A percentile compares a stretch with the other conserved stretches of the same genome.
phyloP scores from a whole-genome alignment of 768 basidiomycete species.

The Lentinula detonsa region DNA sequence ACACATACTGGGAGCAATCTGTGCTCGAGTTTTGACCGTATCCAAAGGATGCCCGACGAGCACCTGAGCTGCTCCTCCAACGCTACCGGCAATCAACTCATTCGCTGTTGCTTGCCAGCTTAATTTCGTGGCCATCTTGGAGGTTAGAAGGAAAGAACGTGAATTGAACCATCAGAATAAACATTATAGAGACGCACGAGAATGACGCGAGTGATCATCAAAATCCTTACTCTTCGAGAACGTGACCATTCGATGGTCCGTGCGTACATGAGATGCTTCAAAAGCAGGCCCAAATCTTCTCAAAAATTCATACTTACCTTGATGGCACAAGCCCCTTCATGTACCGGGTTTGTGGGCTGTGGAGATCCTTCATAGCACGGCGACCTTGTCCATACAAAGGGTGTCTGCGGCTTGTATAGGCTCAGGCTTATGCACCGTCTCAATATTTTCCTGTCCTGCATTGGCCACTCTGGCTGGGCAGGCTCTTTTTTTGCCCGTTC shows the following conservation, averaged over 20 bases:
- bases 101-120: constrained; percentile 55
- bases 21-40: constrained; percentile 84
- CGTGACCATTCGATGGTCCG: constrained; percentile 7
- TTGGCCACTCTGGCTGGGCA: constrained; percentile 34
- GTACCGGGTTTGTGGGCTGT: background rate
- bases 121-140: constrained; percentile 10
- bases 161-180: background rate
- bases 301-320: constrained; percentile 13
- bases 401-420: constrained; percentile 38
- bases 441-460: constrained; percentile 38
- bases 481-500: constrained; percentile 12
- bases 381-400: constrained; percentile 22
- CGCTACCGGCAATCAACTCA: constrained; percentile 82
- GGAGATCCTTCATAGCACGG: constrained; percentile 1
- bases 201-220: background rate
- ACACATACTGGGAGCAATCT: constrained; percentile 74
- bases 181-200: background rate
- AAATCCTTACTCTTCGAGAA: background rate
- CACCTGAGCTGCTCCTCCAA: constrained; percentile 93
- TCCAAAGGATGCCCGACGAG: constrained; percentile 91
- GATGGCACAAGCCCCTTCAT: background rate
- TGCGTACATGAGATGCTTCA: constrained; percentile 7
- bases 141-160: background rate
- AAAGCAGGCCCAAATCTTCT: background rate
- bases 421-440: constrained; percentile 39